Evolutionary conservation across 768 basidiomycete genomes (phyloP).

Genomic region (Kwoniella mangroviensis): DNA sequence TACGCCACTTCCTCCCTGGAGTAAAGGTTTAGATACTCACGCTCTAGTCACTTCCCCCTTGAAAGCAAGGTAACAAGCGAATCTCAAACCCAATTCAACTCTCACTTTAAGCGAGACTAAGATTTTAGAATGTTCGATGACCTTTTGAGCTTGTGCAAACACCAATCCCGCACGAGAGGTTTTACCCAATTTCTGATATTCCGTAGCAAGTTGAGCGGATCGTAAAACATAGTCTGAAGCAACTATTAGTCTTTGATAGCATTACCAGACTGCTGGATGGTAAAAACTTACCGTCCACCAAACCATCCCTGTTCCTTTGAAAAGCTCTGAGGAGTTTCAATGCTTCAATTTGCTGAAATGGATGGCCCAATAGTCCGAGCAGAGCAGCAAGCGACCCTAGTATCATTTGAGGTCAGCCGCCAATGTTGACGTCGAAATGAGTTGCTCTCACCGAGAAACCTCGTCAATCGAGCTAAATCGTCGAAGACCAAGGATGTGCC

Average conservation of each 20-base stretch:
- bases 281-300: conserved; percentile 61
- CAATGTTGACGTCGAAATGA: no score
- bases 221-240: conserved; percentile 68
- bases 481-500: conserved; percentile 21
- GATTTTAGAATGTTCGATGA: conserved; percentile 15
- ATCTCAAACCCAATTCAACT: conserved; percentile 67
- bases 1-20: background rate
- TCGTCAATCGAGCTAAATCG: conserved; percentile 34
- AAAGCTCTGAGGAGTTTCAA: conserved; percentile 70
- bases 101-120: conserved; percentile 52
- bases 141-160: conserved; percentile 59
- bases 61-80: conserved; percentile 46
- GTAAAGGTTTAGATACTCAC: conserved; percentile 63
- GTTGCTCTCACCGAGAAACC: conserved; percentile 36
- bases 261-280: background rate
- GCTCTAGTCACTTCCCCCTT: conserved; percentile 32
- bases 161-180: conserved; percentile 68
- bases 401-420: background rate
- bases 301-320: conserved; percentile 62
- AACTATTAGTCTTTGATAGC: conserved; percentile 1
- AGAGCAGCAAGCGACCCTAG: conserved; percentile 60
- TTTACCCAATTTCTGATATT: conserved; percentile 80
- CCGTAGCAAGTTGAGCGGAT: conserved; percentile 75
- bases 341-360: conserved; percentile 69
- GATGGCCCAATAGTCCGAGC: conserved; percentile 71